A percentile compares a stretch with the other conserved stretches of the same genome.
Conservation (phyloP, 164 flowering plant species). For the Brasenia schreberi region DNA sequence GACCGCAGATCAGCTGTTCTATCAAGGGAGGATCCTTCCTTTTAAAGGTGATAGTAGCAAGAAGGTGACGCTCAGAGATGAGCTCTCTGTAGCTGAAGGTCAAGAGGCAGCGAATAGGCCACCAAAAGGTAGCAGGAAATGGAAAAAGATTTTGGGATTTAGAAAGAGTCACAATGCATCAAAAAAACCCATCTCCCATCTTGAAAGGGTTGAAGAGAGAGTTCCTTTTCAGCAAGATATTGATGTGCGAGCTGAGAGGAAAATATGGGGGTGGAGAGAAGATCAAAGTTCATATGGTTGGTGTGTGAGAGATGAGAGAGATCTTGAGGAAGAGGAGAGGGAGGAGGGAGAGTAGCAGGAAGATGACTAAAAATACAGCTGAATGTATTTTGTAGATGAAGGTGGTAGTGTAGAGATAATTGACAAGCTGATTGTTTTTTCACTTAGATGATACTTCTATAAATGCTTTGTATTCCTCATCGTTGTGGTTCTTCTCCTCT, state of each 20-base stretch:
- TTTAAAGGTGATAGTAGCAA: conserved; percentile 26
- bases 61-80: conserved; percentile 48
- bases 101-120: conserved; percentile 19
- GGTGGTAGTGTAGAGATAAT: not conserved
- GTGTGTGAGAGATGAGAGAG: not conserved
- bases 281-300: not conserved
- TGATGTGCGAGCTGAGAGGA: not conserved
- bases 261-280: not conserved
- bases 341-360: not conserved
- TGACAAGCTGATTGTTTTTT: not conserved
- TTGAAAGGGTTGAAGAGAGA: not conserved
- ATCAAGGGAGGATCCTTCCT: conserved; percentile 52
- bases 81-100: conserved; percentile 22
- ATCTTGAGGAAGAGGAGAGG: not conserved
- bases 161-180: conserved; percentile 12
- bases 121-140: conserved; percentile 27
- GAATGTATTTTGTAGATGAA: not conserved
- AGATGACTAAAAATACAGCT: not conserved
- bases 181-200: not conserved
- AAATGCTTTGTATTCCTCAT: not conserved
- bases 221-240: not conserved
- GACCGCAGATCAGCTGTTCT: conserved; percentile 66
- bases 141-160: conserved; percentile 49
- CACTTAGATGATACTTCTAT: not conserved
- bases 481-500: not conserved